Conservation (phyloP, 2,329 filamentous ascomycete genomes). For the Talaromyces atroroseus region DNA sequence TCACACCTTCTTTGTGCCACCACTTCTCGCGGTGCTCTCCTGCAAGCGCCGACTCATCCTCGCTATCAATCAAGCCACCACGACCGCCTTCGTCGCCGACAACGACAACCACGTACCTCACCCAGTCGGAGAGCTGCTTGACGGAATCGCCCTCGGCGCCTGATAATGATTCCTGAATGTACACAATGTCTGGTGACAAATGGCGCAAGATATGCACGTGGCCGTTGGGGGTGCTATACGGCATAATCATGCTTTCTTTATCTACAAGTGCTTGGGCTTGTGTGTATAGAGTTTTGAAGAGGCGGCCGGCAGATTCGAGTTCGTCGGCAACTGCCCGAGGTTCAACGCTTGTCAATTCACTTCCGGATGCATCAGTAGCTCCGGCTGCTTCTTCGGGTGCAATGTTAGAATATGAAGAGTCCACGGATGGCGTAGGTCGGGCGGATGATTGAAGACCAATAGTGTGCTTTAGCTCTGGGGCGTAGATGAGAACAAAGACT, state of each 20-base stretch:
- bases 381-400: slow-evolving; percentile 59
- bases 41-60: slow-evolving; percentile 43
- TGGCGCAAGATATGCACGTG: slow-evolving; percentile 84
- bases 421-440: slow-evolving; percentile 57
- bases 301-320: slow-evolving; percentile 48
- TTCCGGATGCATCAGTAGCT: slow-evolving; percentile 41
- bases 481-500: slow-evolving; percentile 85
- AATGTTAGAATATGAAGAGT: slow-evolving; percentile 87
- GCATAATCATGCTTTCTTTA: slow-evolving; percentile 78
- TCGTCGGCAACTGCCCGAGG: slow-evolving; percentile 42
- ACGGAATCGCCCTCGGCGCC: slow-evolving; percentile 70
- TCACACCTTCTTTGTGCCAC: slow-evolving; percentile 70
- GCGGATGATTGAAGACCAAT: slow-evolving; percentile 34
- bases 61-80: slow-evolving; percentile 76
- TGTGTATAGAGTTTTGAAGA: slow-evolving; percentile 73
- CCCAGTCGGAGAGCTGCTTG: slow-evolving; percentile 60
- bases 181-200: slow-evolving; percentile 77
- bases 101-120: slow-evolving; percentile 55
- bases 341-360: slow-evolving; percentile 46
- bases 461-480: slow-evolving; percentile 68
- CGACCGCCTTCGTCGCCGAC: slow-evolving; percentile 55
- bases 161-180: slow-evolving; percentile 78
- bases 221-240: slow-evolving; percentile 77
- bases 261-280: slow-evolving; percentile 76
- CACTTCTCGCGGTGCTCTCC: slow-evolving; percentile 34